Percentiles rank a stretch among this genome's conserved stretches.
Conservation (phyloP, 2,329 filamentous ascomycete genomes). For the Colletotrichum endophyticum region DNA sequence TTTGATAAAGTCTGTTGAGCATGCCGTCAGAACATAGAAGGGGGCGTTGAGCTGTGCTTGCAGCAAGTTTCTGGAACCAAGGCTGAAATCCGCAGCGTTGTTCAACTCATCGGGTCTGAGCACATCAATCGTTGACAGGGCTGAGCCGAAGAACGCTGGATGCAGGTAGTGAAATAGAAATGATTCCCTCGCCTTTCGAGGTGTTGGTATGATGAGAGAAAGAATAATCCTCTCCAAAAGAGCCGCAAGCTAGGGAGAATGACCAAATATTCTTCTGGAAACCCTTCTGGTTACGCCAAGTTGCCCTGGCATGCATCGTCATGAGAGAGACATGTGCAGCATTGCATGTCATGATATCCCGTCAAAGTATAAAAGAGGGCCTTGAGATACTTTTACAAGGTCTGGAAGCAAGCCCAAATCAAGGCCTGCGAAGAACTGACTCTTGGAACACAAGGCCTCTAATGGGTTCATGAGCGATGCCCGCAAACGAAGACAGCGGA, state of each 20-base stretch:
- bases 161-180: no score
- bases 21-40: no score
- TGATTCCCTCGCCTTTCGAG: accelerated
- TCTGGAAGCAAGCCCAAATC: not conserved
- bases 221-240: not conserved
- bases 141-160: no score
- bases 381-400: not conserved
- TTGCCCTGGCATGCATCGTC: not conserved
- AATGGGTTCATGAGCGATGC: not conserved
- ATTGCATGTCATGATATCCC: not conserved
- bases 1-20: no score
- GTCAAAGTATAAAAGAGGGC: not conserved
- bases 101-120: no score
- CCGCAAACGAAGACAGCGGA: not conserved
- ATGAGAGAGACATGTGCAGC: not conserved
- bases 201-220: accelerated
- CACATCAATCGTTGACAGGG: no score
- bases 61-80: no score
- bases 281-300: not conserved
- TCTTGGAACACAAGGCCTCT: no score
- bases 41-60: no score
- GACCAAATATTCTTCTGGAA: accelerated
- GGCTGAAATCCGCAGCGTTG: no score
- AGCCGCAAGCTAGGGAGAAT: not conserved
- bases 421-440: no score